Evolutionary conservation across 177 flowering plant species (phyloP).

Genomic region (Vitis hybrid): DNA sequence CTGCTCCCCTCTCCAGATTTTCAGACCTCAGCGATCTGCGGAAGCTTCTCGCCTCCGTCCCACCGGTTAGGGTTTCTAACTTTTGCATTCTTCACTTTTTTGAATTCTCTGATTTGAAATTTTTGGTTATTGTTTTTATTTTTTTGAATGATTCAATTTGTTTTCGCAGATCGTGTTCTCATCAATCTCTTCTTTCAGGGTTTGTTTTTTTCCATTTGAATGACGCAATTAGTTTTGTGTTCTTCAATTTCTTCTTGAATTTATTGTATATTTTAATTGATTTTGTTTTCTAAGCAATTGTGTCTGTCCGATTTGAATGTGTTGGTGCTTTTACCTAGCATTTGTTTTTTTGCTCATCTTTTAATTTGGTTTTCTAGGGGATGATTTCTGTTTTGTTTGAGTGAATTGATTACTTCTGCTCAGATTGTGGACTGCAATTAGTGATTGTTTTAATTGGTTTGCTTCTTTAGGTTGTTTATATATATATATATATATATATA

Average conservation of each 20-base stretch:
- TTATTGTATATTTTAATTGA: background rate
- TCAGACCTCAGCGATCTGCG: conserved; percentile 23
- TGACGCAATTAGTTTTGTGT: background rate
- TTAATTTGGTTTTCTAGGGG: too few relatives aligned
- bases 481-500: too few relatives aligned
- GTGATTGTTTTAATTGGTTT: background rate
- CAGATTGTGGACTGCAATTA: too few relatives aligned
- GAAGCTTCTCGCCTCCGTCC: conserved; percentile 4
- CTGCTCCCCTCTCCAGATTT: conserved; percentile 43
- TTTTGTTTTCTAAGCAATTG: background rate
- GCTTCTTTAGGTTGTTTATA: too few relatives aligned
- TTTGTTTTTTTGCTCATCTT: too few relatives aligned
- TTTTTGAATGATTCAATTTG: background rate
- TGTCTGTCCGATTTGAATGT: too few relatives aligned
- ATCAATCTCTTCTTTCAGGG: background rate
- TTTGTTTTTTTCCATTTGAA: background rate
- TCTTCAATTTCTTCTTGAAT: too few relatives aligned
- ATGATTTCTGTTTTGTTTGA: too few relatives aligned
- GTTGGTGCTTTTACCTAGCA: too few relatives aligned
- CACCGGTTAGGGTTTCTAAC: conserved; percentile 23
- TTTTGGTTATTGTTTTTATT: background rate
- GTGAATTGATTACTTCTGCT: too few relatives aligned
- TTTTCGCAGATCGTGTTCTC: background rate
- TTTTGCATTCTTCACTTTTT: background rate
- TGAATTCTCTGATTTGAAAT: background rate